phyloP scores from a whole-genome alignment of 2,329 filamentous ascomycete species.

The Hypoxylon sp. region DNA sequence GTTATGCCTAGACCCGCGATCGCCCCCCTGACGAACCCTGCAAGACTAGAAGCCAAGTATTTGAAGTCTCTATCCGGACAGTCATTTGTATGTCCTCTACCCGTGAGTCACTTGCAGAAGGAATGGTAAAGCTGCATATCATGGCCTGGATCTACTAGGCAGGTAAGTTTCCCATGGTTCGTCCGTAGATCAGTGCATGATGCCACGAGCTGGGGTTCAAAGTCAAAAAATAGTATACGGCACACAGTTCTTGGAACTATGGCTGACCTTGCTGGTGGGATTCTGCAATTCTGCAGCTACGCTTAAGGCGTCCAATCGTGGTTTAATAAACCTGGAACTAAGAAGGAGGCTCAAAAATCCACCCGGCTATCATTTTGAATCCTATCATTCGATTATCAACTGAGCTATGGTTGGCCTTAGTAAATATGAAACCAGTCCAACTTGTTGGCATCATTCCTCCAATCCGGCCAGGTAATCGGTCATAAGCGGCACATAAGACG shows the following conservation, averaged over 20 bases:
- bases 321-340: constrained; percentile 39
- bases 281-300: constrained; percentile 19
- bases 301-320: constrained; percentile 29
- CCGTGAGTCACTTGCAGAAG: constrained; percentile 7
- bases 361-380: constrained; percentile 9
- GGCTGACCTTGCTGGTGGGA: constrained; percentile 24
- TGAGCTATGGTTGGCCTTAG: constrained; percentile 1
- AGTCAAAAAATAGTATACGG: constrained; percentile 32
- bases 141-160: constrained; percentile 17
- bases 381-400: constrained; percentile 9
- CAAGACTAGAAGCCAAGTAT: constrained; percentile 3
- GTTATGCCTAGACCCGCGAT: constrained; percentile 10
- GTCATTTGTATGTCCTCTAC: constrained; percentile 2
- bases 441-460: constrained; percentile 18
- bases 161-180: constrained; percentile 20
- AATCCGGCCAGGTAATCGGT: constrained; percentile 1
- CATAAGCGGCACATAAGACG: constrained; percentile 23
- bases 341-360: constrained; percentile 33
- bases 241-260: constrained; percentile 20
- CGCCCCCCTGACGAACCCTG: neutral
- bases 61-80: neutral
- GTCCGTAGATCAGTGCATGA: constrained; percentile 26
- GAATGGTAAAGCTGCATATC: constrained; percentile 14
- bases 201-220: constrained; percentile 10
- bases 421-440: constrained; percentile 38